phyloP scores from a whole-genome alignment of 139 green algal genomes.

The Protoeuglena noctilucae region DNA sequence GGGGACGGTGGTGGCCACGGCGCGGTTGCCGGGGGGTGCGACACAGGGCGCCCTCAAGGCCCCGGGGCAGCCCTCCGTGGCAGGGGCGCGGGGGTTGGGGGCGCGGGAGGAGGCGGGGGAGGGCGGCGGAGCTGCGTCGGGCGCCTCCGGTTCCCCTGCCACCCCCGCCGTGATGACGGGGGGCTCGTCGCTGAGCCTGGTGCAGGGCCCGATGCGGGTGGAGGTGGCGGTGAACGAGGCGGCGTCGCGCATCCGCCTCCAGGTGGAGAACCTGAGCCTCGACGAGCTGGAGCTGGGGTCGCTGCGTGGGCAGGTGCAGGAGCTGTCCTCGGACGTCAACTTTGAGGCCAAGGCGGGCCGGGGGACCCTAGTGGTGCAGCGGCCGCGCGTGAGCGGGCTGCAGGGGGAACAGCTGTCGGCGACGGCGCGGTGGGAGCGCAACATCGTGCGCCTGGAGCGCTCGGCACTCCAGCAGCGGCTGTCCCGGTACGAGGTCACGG shows the following conservation, averaged over 20 bases:
- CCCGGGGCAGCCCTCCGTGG: too few relatives aligned
- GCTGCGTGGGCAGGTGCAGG: conserved; percentile 50
- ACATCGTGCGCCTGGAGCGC: conserved; percentile 68
- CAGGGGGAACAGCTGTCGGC: conserved; percentile 34
- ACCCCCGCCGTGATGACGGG: too few relatives aligned
- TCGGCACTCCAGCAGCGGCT: conserved; percentile 48
- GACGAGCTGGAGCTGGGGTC: conserved; percentile 77
- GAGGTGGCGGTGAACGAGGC: conserved; percentile 11
- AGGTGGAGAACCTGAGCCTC: conserved; percentile 38
- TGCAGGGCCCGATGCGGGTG: background rate
- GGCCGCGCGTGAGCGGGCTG: conserved; percentile 36
- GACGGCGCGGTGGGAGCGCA: conserved; percentile 54
- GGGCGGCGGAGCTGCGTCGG: too few relatives aligned
- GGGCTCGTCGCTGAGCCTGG: background rate
- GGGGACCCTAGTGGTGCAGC: conserved; percentile 25
- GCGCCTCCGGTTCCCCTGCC: too few relatives aligned
- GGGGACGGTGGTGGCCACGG: too few relatives aligned
- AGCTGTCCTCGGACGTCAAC: conserved; percentile 45
- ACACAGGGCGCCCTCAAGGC: too few relatives aligned
- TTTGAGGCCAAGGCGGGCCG: conserved; percentile 36
- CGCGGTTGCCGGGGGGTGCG: too few relatives aligned
- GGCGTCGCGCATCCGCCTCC: conserved; percentile 14
- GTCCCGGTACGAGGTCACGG: conserved; percentile 54
- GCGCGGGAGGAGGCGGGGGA: too few relatives aligned
- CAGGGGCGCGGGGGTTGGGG: too few relatives aligned